A percentile compares a stretch with the other conserved stretches of the same genome.
phyloP scores from a whole-genome alignment of 176 grass and related monocot species.

The Cymbopogon citratus region DNA sequence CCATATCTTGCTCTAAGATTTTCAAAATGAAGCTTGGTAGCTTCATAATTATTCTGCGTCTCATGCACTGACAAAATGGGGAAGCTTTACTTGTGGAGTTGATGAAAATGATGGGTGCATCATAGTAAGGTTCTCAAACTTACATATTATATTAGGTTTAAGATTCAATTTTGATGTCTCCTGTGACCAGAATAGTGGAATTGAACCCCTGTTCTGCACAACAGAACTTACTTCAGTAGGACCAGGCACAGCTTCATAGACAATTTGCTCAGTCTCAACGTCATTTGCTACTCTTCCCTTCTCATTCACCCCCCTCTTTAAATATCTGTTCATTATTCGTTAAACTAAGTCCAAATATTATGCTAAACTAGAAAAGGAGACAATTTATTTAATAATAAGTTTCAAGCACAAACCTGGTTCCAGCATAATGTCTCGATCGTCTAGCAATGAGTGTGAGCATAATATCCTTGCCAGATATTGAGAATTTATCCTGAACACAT shows the following conservation, averaged over 20 bases:
- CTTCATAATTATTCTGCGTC: slow-evolving; percentile 71
- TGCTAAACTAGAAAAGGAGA: neutral
- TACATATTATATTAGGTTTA: slow-evolving; percentile 93
- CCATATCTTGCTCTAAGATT: slow-evolving; percentile 85
- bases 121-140: slow-evolving; percentile 36
- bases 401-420: slow-evolving; percentile 64
- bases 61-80: slow-evolving; percentile 58
- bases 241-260: slow-evolving; percentile 52
- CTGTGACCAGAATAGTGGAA: slow-evolving; percentile 93
- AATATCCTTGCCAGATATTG: slow-evolving; percentile 71
- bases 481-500: slow-evolving; percentile 67
- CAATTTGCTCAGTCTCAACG: slow-evolving; percentile 96
- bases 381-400: neutral
- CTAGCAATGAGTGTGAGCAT: slow-evolving; percentile 82
- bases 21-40: slow-evolving; percentile 80
- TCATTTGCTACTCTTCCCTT: slow-evolving; percentile 96
- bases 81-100: neutral
- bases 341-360: slow-evolving; percentile 10
- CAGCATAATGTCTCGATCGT: slow-evolving; percentile 84
- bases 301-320: slow-evolving; percentile 89
- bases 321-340: slow-evolving; percentile 49
- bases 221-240: slow-evolving; percentile 81
- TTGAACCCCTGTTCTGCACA: slow-evolving; percentile 94
- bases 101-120: slow-evolving; percentile 17
- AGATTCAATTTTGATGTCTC: slow-evolving; percentile 72